Base-by-base conservation (phyloP, 208 protist genomes). In the Naegleria fowleri region DNA sequence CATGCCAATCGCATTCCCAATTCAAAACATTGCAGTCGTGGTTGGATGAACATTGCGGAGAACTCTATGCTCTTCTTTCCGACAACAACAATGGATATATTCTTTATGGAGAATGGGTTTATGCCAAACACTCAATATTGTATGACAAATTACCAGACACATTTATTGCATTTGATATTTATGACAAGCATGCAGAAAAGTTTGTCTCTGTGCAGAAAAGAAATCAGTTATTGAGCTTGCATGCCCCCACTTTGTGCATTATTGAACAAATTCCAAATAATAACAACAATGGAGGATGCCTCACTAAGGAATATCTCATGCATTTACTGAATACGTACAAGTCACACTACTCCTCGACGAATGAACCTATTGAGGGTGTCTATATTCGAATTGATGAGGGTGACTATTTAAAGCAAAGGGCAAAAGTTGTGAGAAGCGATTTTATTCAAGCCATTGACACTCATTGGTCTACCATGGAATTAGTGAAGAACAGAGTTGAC, bases 161-260 rank as follows among this genome's bases (percentile, higher is more conserved):
- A 52, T 94, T 94, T 91, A 88, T 94, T 41, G 93, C 93, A 25
- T 94, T 94, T 85, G 93, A 94, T 90, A 88, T 93, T 33, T 94
- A 83, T 90, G 92, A 94, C 85, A 91, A 91, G 48, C 38, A 90
- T 6, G 91, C 76, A 39, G n/a, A 86, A 25, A 87, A 59, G 9
- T 92, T 91, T 75, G 9, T 92, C 9, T 36, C 16, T 29, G 84
- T 88, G n/a, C 5, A 79, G 15, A 15, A 52, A 25, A 83, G 91
- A 38, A 90, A 92, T 89, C 22, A 43, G 36, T 43, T 90, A n/a
- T 58, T 92, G 7, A 13, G 5, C 19, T 9, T 87, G 11, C 76
- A 89, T 33, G 43, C 39, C 4, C 13, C 91, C 29, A 51, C 83
- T 38, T 86, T 92, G 16, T 36, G 41, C 9, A 58, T 92, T 0